phyloP scores from a whole-genome alignment of 306 rosid genomes.

The Fragaria iinumae region DNA sequence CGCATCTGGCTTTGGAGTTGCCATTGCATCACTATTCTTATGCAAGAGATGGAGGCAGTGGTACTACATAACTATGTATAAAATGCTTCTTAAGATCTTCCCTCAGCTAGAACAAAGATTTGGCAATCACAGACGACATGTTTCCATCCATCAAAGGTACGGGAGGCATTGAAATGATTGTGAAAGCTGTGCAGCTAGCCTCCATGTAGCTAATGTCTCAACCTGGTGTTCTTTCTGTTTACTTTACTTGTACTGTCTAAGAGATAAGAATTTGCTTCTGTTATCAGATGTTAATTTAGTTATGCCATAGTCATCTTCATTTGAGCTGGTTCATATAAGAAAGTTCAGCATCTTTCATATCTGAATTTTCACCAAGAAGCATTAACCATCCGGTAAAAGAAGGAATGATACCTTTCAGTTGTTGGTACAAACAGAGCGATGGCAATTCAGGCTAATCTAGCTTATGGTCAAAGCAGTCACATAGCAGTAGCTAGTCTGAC shows the following conservation, averaged over 20 bases:
- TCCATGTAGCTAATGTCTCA: background rate
- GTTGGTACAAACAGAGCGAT: too few relatives aligned
- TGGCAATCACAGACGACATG: conserved; percentile 10
- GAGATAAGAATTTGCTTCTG: background rate
- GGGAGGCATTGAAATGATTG: background rate
- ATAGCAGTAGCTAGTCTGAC: background rate
- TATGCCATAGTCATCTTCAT: background rate
- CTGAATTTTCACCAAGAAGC: too few relatives aligned
- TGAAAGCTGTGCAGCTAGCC: background rate
- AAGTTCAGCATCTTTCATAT: too few relatives aligned
- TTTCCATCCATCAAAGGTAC: background rate
- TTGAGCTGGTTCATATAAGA: background rate
- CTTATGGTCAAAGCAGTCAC: too few relatives aligned
- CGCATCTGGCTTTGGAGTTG: conserved; percentile 26
- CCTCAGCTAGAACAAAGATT: background rate
- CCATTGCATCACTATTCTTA: conserved; percentile 20
- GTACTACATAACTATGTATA: conserved; percentile 13
- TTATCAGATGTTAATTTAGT: background rate
- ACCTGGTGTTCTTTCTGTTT: background rate
- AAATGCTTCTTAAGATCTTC: background rate
- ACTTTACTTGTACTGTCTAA: background rate
- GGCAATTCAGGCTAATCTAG: too few relatives aligned
- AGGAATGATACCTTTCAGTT: too few relatives aligned
- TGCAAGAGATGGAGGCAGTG: conserved; percentile 16
- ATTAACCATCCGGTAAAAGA: too few relatives aligned